Conservation (phyloP, 2,329 filamentous ascomycete species). For the Diaporthe ilicicola region DNA sequence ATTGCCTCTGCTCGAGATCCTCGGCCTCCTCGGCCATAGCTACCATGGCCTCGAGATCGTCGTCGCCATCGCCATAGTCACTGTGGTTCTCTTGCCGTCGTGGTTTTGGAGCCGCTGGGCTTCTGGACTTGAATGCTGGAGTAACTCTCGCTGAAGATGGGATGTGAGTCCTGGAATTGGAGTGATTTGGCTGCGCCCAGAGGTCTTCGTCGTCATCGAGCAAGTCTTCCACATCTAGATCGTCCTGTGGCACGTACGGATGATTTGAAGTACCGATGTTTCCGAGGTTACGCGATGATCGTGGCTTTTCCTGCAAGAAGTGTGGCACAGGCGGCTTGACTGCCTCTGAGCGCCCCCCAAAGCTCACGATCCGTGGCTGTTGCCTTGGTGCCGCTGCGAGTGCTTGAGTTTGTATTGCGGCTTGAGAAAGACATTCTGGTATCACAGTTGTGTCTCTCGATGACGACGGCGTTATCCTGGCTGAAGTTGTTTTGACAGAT, state of each 20-base stretch:
- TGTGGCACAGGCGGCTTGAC: constrained; percentile 26
- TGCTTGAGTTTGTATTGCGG: constrained; percentile 62
- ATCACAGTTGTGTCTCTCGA: constrained; percentile 44
- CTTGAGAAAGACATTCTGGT: constrained; percentile 51
- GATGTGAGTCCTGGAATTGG: constrained; percentile 5
- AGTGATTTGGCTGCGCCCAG: constrained; percentile 22
- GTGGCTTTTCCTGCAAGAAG: constrained; percentile 33
- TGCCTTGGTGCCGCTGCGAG: constrained; percentile 31
- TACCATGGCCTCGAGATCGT: constrained; percentile 59
- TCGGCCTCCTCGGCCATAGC: constrained; percentile 61
- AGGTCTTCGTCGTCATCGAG: constrained; percentile 38
- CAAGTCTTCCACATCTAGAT: constrained; percentile 32
- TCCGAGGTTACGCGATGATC: background rate
- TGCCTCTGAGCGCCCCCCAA: constrained; percentile 28
- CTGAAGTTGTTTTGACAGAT: constrained; percentile 53
- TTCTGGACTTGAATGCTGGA: constrained; percentile 32
- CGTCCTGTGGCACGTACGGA: background rate
- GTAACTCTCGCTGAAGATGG: constrained; percentile 10
- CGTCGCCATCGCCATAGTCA: constrained; percentile 46
- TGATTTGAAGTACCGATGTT: background rate
- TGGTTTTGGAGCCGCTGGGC: constrained; percentile 34
- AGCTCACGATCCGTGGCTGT: constrained; percentile 25
- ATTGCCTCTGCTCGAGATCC: constrained; percentile 56
- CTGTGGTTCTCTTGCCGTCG: constrained; percentile 39
- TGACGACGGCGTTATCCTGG: constrained; percentile 40